Conservation (phyloP, 73 alveolate genomes). For the Uronychia setigera region DNA sequence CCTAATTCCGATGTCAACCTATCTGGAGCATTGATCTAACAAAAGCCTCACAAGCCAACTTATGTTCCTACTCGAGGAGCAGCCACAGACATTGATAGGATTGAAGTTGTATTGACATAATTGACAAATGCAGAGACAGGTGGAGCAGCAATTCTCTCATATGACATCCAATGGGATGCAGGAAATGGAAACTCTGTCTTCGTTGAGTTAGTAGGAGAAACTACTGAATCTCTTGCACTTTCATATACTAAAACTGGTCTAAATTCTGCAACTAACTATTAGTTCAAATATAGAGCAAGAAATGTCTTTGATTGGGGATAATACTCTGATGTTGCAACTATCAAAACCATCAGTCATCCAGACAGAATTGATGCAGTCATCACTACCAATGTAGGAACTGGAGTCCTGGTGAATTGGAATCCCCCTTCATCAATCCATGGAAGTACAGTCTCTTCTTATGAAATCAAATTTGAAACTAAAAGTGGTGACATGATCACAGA, state of each 20-base stretch:
- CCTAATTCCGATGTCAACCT: constrained; percentile 3
- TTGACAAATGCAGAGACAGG: constrained; percentile 37
- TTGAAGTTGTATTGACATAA: constrained; percentile 18
- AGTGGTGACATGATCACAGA: not conserved
- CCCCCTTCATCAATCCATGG: constrained; percentile 41
- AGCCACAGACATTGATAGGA: constrained; percentile 16
- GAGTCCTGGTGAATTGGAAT: not conserved
- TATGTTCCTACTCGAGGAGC: constrained; percentile 43
- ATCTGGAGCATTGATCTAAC: constrained; percentile 22
- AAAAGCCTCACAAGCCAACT: constrained; percentile 29
- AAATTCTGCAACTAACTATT: constrained; percentile 2
- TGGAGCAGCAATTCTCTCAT: constrained; percentile 36
- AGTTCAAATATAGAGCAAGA: constrained; percentile 49
- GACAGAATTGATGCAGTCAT: constrained; percentile 12
- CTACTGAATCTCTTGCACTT: not conserved
- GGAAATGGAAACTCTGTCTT: constrained; percentile 10
- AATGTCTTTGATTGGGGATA: constrained; percentile 61
- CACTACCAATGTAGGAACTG: not conserved
- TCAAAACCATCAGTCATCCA: constrained; percentile 16
- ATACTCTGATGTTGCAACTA: constrained; percentile 16
- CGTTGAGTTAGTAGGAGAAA: constrained; percentile 27
- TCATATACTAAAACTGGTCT: not conserved
- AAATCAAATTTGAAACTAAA: constrained; percentile 10
- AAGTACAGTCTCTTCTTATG: constrained; percentile 16
- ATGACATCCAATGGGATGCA: constrained; percentile 18